Evolutionary conservation across 2,329 filamentous ascomycete species (phyloP), one percentile per base, ranked within the genome.

Genomic region (Colletotrichum navitas): DNA sequence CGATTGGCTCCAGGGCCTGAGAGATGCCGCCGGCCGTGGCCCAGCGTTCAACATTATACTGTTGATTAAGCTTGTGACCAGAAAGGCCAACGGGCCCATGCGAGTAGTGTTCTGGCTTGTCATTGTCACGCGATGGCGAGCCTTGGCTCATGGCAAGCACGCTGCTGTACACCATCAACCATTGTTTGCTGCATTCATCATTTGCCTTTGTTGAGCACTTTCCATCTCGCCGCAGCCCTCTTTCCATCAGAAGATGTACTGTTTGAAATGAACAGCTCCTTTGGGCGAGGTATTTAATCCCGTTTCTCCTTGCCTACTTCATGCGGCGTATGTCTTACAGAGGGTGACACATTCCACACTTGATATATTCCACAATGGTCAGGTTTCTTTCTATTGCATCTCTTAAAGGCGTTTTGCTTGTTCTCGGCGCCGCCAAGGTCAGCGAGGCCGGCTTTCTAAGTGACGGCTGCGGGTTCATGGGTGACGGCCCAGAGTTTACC

Each of bases 391-490:
- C 14, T 29, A 7, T 18, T 4, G 7, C 6, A 14, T 18, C 24
- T n/a, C 16, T 26, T 5, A 55, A 55, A 32, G 29, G 54, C n/a
- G 16, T 66, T 6, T 2, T 52, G 8, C n/a, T 54, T 52, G 39
- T 39, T 24, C 11, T 64, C 36, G n/a, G 36, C 41, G 45, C 63
- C 5, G 29, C 39, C 32, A 45, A 21, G n/a, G 8, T 59, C n/a
- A 18, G 32, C 8, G 18, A 47, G 16, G 52, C 62, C 24, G 62
- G 66, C 16, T 73, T 73, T 54, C 58, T 70, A 26, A 47, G 63
- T 14, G 68, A 71, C 14, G 68, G 29, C 3, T 73, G 71, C 52
- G 71, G 66, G 43, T 66, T 62, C 2, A 41, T 69, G 32, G 54
- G 43, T 16, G 36, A 59, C 1, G 61, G 66, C 29, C 39, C 55